Base-by-base conservation (phyloP, 2,329 filamentous ascomycete species). In the Pezicula rhizophila region DNA sequence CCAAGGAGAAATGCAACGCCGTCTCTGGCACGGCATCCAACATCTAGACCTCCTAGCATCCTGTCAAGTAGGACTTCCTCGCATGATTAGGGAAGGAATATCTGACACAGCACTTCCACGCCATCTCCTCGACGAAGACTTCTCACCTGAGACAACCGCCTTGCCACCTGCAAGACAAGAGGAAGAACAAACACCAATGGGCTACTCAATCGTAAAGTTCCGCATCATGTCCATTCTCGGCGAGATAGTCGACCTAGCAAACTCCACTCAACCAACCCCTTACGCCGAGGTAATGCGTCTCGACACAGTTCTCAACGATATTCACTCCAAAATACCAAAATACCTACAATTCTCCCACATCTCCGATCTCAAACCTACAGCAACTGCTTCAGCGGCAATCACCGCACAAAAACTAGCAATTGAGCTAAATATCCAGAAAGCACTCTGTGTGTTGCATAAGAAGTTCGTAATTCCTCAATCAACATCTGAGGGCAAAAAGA, bases 41-140 rank as follows among this genome's bases (percentile, higher is more conserved):
- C 77, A 83, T 59, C 70, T 84, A 37, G 84, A 87, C 60, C 64
- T 82, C 6, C 64, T 85, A 4, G 80, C 84, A 31, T 79, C 80
- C 1, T 85, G 84, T 58, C 82, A 87, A 60, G 73, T 85, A 49
- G 84, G 84, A 2, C 70, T 88, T 48, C 84, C 84, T 2, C 76
- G 77, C 58, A 83, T 87, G 79, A 72, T 87, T 44, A 74, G 78
- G 49, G 73, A 76, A 28, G 76, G 79, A 25, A 80, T 85, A 53
- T 78, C 74, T 44, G 84, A 87, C 57, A 83, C 80, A 0, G 67
- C 73, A 3, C 62, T 80, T 14, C 82, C 83, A 12, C 70, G 72
- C 20, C 85, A 86, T 60, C 63, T 87, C 34, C 71, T 78, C 37
- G 84, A 87, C 59, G 76, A 80, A 28, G 83, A 87, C 60, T 83